phyloP scores from a whole-genome alignment of 2,329 filamentous ascomycete species.

The Aspergillus neotritici region DNA sequence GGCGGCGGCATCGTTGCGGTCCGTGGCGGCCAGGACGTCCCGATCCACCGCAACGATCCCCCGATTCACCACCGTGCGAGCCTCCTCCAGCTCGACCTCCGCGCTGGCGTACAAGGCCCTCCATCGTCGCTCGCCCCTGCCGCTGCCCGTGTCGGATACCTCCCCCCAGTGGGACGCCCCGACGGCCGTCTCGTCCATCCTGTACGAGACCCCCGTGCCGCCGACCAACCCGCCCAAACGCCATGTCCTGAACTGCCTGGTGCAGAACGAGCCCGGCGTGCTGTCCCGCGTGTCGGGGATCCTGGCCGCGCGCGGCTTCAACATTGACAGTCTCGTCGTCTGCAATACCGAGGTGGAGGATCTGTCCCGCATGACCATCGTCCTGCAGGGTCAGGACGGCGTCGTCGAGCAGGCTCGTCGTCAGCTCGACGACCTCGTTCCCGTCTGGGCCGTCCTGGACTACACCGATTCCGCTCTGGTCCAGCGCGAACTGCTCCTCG shows the following conservation, averaged over 20 bases:
- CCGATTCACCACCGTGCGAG: slow-evolving; percentile 27
- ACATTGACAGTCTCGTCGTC: slow-evolving; percentile 96
- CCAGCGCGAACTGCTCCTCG: slow-evolving; percentile 88
- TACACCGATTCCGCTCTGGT: slow-evolving; percentile 90
- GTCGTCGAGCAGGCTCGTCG: slow-evolving; percentile 95
- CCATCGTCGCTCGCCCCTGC: slow-evolving; percentile 79
- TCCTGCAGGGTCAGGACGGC: slow-evolving; percentile 90
- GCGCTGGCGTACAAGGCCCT: slow-evolving; percentile 96
- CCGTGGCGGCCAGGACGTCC: slow-evolving; percentile 23
- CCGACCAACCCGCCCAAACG: slow-evolving; percentile 80
- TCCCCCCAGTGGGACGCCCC: slow-evolving; percentile 81
- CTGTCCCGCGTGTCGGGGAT: slow-evolving; percentile 95
- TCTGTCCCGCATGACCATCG: slow-evolving; percentile 97
- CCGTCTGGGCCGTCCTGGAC: slow-evolving; percentile 96
- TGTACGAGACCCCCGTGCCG: slow-evolving; percentile 92
- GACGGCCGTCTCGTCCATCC: slow-evolving; percentile 93
- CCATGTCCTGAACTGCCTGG: slow-evolving; percentile 95
- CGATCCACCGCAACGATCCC: slow-evolving; percentile 23
- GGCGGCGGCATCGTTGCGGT: slow-evolving; percentile 27
- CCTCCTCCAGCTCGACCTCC: slow-evolving; percentile 65
- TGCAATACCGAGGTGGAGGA: slow-evolving; percentile 97
- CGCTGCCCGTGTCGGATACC: slow-evolving; percentile 69
- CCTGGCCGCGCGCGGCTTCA: slow-evolving; percentile 92
- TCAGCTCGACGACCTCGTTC: slow-evolving; percentile 92
- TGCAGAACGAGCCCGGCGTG: slow-evolving; percentile 98